Conservation (phyloP, 2,329 filamentous ascomycete genomes). For the Botrytis cinerea region DNA sequence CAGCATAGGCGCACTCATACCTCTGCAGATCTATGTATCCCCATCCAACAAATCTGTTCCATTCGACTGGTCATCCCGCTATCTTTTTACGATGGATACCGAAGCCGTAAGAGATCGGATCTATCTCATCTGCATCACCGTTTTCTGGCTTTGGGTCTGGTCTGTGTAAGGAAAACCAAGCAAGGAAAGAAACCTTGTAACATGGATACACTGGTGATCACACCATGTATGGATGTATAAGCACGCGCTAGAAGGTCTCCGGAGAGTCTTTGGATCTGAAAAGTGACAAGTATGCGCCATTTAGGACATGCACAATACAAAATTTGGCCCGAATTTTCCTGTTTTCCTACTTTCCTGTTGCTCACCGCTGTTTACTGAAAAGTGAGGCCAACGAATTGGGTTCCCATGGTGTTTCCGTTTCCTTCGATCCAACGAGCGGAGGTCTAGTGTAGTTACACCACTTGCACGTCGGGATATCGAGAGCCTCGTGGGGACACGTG, state of each 20-base stretch:
- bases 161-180: conserved; percentile 25
- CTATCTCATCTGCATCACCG: conserved; percentile 32
- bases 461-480: conserved; percentile 15
- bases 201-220: conserved; percentile 8
- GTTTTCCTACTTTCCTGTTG: conserved; percentile 15
- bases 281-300: conserved; percentile 32
- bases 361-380: conserved; percentile 37
- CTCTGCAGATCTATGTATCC: conserved; percentile 26
- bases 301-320: conserved; percentile 22
- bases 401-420: conserved; percentile 3
- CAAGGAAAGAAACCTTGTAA: conserved; percentile 11
- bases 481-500: conserved; percentile 14
- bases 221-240: conserved; percentile 12
- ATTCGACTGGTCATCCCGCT: conserved; percentile 22
- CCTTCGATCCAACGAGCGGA: conserved; percentile 21
- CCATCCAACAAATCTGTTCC: conserved; percentile 28
- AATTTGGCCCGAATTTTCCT: neutral
- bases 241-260: conserved; percentile 8
- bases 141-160: conserved; percentile 23
- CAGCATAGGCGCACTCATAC: conserved; percentile 17
- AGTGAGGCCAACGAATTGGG: conserved; percentile 8
- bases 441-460: conserved; percentile 30
- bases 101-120: conserved; percentile 27
- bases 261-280: conserved; percentile 15
- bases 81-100: conserved; percentile 18